phyloP scores from a whole-genome alignment of 495 filamentous ascomycete species.

The Evansstolkia leycettana region DNA sequence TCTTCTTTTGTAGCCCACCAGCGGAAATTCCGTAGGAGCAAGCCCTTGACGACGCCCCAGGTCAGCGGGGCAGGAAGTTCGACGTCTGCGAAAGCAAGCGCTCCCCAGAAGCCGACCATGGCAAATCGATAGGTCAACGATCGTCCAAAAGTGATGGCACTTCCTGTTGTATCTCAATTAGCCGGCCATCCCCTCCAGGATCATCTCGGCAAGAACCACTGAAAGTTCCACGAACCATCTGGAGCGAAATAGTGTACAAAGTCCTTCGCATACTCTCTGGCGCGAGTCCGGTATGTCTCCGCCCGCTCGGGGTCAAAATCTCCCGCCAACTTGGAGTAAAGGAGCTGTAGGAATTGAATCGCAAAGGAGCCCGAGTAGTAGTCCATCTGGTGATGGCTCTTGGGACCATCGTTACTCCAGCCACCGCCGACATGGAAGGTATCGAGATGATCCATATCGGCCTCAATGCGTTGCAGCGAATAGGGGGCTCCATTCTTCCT shows the following conservation, averaged over 20 bases:
- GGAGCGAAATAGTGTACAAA: constrained; percentile 65
- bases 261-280: constrained; percentile 51
- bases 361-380: constrained; percentile 75
- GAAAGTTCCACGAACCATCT: constrained; percentile 36
- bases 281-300: constrained; percentile 57
- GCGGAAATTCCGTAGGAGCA: constrained; percentile 58
- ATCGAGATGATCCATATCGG: constrained; percentile 64
- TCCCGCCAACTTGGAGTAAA: constrained; percentile 62
- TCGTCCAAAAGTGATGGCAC: constrained; percentile 62
- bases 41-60: constrained; percentile 67
- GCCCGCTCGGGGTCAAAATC: constrained; percentile 53
- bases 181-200: background rate
- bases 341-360: constrained; percentile 64
- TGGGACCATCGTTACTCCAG: constrained; percentile 71
- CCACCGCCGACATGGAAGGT: constrained; percentile 69
- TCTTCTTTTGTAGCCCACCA: constrained; percentile 67
- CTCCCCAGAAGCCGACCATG: constrained; percentile 73
- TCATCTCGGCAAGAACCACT: background rate
- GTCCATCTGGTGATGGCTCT: constrained; percentile 67
- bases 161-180: constrained; percentile 7
- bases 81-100: constrained; percentile 60
- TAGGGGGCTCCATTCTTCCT: constrained; percentile 56
- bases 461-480: constrained; percentile 51
- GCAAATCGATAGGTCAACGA: constrained; percentile 70
- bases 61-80: constrained; percentile 57